A percentile compares a stretch with the other conserved stretches of the same genome.
phyloP scores from a whole-genome alignment of 192 early-diverging fungal genomes.

The Linnemannia hyalina region DNA sequence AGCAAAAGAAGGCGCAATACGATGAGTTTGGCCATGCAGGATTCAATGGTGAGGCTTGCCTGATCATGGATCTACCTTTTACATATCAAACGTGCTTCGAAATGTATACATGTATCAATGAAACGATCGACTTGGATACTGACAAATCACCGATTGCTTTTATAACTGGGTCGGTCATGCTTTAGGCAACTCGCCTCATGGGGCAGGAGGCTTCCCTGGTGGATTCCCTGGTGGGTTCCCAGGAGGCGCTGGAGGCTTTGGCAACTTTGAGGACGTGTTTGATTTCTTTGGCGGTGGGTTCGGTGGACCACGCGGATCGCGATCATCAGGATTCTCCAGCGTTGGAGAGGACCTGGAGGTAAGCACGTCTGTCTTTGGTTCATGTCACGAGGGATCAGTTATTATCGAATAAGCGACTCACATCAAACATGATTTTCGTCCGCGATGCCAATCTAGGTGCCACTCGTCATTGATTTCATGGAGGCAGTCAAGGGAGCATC shows the following conservation, averaged over 20 bases:
- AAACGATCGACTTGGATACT: background rate
- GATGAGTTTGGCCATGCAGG: conserved; percentile 87
- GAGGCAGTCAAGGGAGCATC: conserved; percentile 87
- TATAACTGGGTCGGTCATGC: background rate
- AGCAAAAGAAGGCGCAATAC: conserved; percentile 90
- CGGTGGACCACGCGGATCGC: conserved; percentile 30
- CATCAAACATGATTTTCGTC: background rate
- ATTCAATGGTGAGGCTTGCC: conserved; percentile 37
- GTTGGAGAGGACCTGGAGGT: conserved; percentile 50
- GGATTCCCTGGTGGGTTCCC: conserved; percentile 74
- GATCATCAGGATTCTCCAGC: conserved; percentile 42
- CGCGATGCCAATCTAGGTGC: conserved; percentile 37
- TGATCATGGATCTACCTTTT: background rate
- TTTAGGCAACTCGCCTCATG: conserved; percentile 50
- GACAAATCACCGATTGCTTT: background rate
- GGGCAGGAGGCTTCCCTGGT: conserved; percentile 70
- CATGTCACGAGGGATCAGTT: conserved; percentile 45
- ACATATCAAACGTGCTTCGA: background rate
- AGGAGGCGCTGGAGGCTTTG: conserved; percentile 64
- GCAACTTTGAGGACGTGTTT: conserved; percentile 74
- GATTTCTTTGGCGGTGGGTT: conserved; percentile 80
- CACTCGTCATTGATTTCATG: conserved; percentile 87
- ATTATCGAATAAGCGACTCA: conserved; percentile 19
- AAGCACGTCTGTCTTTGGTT: conserved; percentile 36
- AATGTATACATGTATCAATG: background rate